Conservation (phyloP, 306 rosid genomes). For the Hippophae gyantsensis region DNA sequence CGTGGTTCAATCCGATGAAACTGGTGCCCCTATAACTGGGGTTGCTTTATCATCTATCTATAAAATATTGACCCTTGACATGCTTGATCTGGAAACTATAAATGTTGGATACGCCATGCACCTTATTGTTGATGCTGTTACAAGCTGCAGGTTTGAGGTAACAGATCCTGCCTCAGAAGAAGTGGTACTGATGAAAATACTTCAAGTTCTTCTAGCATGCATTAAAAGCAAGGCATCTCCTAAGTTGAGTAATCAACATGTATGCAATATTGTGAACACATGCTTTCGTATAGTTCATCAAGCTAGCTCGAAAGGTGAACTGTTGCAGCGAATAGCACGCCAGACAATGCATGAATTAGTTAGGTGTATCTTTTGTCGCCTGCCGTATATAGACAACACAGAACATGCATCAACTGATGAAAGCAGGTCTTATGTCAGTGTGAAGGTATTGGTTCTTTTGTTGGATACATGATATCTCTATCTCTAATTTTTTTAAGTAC, state of each 20-base stretch:
- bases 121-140: constrained; percentile 88
- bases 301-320: constrained; percentile 83
- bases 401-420: constrained; percentile 61
- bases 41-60: constrained; percentile 87
- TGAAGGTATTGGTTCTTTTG: no score
- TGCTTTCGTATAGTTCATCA: constrained; percentile 97
- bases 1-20: constrained; percentile 90
- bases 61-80: constrained; percentile 82
- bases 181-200: constrained; percentile 89
- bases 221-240: constrained; percentile 91
- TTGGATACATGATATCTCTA: no score
- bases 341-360: constrained; percentile 88
- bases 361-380: constrained; percentile 86
- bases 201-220: constrained; percentile 92
- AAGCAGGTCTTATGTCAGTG: constrained; percentile 27
- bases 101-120: constrained; percentile 87
- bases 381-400: constrained; percentile 67
- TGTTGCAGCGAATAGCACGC: constrained; percentile 85
- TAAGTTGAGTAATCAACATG: constrained; percentile 92
- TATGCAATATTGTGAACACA: constrained; percentile 91
- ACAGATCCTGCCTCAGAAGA: constrained; percentile 93
- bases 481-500: no score
- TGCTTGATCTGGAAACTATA: constrained; percentile 75
- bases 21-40: constrained; percentile 91
- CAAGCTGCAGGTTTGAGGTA: constrained; percentile 95